Base-by-base conservation (phyloP, 2,329 filamentous ascomycete genomes). In the Rhynchosporium graminicola region DNA sequence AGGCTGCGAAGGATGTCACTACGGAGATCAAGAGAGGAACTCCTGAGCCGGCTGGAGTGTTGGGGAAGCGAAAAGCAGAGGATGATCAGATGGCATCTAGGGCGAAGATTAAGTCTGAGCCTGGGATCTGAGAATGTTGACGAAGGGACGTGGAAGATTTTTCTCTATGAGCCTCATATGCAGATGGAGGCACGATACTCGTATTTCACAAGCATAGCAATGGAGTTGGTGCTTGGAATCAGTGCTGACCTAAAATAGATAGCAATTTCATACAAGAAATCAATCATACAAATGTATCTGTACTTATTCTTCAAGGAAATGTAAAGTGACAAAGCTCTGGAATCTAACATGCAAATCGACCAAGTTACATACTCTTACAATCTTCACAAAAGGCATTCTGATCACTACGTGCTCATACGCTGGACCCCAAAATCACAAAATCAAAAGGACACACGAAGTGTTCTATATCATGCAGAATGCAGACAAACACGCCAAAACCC, bases 1-100 rank as follows among this genome's bases (percentile, higher is more conserved):
- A 97, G 77, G 89, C 91, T 38, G 89, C 84, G 42, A 88, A 86
- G 72, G 87, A 89, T 67, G 82, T 83, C 7, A 80, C 79, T 50
- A 77, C 77, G 13, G 78, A 78, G 29, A 64, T 73, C 59, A 73
- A 79, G 61, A 70, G 81, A 73, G 72, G 80, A 66, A 88, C 85
- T 4, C 87, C 87, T 1, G 87, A 89, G 72, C 84, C 84, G 13
- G 33, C 33, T 36, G 33, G 33, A 36, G 80, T 90, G 33, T 74
- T 90, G 68, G 88, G 88, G 56, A 92, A 92, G 77, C 80, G 90
- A 65, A 93, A 92, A 76, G 88, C 88, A 55, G 89, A 91, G 78
- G 71, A 73, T 56, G 71, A 73, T 57, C 62, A 67, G 40, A 64
- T 72, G 60, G 62, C 66, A 15, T 61, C 72, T 43, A 66, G 71